A percentile compares a stretch with the other conserved stretches of the same genome.
Conservation (phyloP, 1,284 basidiomycete genomes). For the Trichosporon asahii region DNA sequence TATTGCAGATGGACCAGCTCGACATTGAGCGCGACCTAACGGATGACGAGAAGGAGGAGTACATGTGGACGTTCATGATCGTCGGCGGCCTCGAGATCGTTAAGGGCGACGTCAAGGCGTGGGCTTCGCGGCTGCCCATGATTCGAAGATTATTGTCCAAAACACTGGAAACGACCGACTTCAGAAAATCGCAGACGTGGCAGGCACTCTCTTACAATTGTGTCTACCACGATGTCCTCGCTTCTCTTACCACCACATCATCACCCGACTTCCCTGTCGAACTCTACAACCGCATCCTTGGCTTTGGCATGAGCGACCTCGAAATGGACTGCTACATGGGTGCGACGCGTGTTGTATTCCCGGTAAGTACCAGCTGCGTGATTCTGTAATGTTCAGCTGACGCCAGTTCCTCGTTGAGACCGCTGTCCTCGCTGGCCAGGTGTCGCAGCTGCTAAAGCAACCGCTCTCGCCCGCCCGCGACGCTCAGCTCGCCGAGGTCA, state of each 20-base stretch:
- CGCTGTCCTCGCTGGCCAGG: conserved; percentile 27
- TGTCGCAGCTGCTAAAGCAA: conserved; percentile 13
- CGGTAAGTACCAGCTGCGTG: conserved; percentile 17
- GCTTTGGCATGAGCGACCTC: conserved; percentile 17
- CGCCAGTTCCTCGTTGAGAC: conserved; percentile 31
- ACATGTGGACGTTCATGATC: conserved; percentile 37
- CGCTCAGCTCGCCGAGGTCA: conserved; percentile 7
- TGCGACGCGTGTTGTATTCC: conserved; percentile 30
- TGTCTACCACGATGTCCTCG: conserved; percentile 35
- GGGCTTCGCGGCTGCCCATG: conserved; percentile 25
- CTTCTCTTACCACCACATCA: conserved; percentile 24
- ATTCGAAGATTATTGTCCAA: conserved; percentile 21
- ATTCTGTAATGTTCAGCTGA: background rate
- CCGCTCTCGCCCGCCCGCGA: conserved; percentile 14
- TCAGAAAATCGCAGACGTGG: conserved; percentile 22
- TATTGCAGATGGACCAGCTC: conserved; percentile 30
- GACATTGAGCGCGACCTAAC: conserved; percentile 25
- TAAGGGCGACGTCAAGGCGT: conserved; percentile 27
- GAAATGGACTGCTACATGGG: conserved; percentile 37
- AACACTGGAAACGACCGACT: conserved; percentile 22
- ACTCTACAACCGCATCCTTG: conserved; percentile 31
- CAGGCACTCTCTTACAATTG: conserved; percentile 31
- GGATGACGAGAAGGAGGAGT: conserved; percentile 29
- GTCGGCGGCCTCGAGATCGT: conserved; percentile 37
- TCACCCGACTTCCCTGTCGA: conserved; percentile 31